A percentile compares a stretch with the other conserved stretches of the same genome.
These are phyloP conservation scores for Neurospora sp. DNA, from an alignment of 495 filamentous ascomycete genomes.

Conservation along the genomic window DNA sequence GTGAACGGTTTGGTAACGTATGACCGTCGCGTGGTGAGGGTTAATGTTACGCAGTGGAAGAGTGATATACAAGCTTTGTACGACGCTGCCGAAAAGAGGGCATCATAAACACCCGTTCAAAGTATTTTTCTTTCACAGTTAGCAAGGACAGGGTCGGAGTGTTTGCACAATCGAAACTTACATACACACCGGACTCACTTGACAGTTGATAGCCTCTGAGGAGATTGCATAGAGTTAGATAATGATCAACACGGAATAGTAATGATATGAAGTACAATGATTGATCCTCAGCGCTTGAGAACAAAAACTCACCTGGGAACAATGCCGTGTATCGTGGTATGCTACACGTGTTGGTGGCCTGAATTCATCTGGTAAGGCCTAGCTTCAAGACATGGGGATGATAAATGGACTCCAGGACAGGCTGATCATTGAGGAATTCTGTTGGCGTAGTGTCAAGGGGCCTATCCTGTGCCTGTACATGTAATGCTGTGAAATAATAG, in stretches of 20 bases:
- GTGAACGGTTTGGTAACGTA: conserved; percentile 61
- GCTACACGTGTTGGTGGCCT: not conserved
- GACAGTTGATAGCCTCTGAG: not conserved
- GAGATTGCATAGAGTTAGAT: not conserved
- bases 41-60: conserved; percentile 48
- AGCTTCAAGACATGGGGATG: not conserved
- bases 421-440: not conserved
- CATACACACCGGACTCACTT: not conserved
- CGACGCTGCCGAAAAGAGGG: conserved; percentile 33
- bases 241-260: not conserved
- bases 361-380: not conserved
- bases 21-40: conserved; percentile 45
- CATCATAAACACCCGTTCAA: not conserved
- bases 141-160: not conserved
- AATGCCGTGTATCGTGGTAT: not conserved
- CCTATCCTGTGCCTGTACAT: too few species aligned
- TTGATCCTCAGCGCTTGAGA: not conserved
- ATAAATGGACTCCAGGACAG: not conserved
- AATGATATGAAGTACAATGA: not conserved
- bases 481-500: too few species aligned
- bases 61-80: conserved; percentile 49
- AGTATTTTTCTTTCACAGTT: not conserved
- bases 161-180: not conserved
- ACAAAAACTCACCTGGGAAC: not conserved
- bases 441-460: not conserved